Conservation (phyloP, 495 filamentous ascomycete species). For the Glonium stellatum region DNA sequence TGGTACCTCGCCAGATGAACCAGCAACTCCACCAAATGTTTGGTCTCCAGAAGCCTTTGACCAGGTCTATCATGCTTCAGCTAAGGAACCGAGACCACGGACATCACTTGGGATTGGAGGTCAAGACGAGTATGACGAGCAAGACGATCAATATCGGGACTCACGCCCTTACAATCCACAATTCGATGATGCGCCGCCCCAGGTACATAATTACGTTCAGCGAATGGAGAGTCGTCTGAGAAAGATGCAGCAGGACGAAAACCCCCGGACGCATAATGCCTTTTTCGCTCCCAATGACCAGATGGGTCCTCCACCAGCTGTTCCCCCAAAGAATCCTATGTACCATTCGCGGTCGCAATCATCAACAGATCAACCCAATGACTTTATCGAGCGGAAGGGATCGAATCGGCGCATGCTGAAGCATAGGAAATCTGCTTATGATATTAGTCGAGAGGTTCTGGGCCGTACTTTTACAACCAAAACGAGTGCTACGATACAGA, state of each 20-base stretch:
- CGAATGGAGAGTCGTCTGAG: constrained; percentile 78
- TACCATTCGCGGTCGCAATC: constrained; percentile 43
- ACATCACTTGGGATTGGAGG: constrained; percentile 61
- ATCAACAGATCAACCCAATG: constrained; percentile 43
- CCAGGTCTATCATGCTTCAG: constrained; percentile 40
- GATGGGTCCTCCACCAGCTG: constrained; percentile 36
- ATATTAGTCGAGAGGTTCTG: constrained; percentile 62
- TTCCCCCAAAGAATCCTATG: constrained; percentile 38
- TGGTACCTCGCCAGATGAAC: constrained; percentile 47
- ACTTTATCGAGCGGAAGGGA: constrained; percentile 14
- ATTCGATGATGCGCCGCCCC: constrained; percentile 53
- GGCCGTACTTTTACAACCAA: constrained; percentile 79
- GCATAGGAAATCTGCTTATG: constrained; percentile 75
- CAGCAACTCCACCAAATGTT: constrained; percentile 50
- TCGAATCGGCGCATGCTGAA: constrained; percentile 35
- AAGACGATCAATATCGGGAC: constrained; percentile 33
- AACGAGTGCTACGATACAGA: constrained; percentile 63
- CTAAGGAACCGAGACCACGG: constrained; percentile 48
- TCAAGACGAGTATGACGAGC: constrained; percentile 43
- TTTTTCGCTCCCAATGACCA: constrained; percentile 30
- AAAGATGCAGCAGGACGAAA: constrained; percentile 59
- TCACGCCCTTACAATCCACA: neutral
- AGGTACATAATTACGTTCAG: constrained; percentile 77
- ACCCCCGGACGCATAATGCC: constrained; percentile 35
- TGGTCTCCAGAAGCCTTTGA: constrained; percentile 93